Conservation (phyloP, 1,139 yeast genomes). For the Magnusiomyces ingens region DNA sequence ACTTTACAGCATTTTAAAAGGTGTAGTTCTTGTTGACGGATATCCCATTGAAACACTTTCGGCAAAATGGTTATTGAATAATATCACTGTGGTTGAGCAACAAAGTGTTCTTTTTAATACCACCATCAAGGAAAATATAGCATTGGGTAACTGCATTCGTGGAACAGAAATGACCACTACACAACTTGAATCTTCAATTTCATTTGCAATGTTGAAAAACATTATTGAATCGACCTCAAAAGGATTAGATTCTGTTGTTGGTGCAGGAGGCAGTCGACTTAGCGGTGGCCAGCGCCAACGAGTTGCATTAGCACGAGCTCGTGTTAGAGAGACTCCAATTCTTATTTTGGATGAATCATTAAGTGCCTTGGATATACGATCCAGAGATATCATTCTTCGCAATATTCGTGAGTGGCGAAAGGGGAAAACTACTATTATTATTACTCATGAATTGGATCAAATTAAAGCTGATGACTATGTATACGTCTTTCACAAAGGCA, state of each 20-base stretch:
- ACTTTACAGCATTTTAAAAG: constrained; percentile 45
- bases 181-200: constrained; percentile 42
- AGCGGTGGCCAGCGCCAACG: constrained; percentile 93
- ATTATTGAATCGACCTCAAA: constrained; percentile 40
- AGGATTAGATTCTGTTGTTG: constrained; percentile 50
- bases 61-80: constrained; percentile 49
- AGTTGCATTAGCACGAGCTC: constrained; percentile 77
- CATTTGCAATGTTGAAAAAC: constrained; percentile 43
- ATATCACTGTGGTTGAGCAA: constrained; percentile 70
- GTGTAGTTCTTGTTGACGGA: constrained; percentile 53
- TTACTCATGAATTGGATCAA: constrained; percentile 68
- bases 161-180: constrained; percentile 26
- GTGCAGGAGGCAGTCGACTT: constrained; percentile 43
- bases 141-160: constrained; percentile 35
- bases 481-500: constrained; percentile 53
- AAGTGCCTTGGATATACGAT: constrained; percentile 63
- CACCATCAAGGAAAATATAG: constrained; percentile 56
- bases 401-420: constrained; percentile 54
- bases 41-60: constrained; percentile 40
- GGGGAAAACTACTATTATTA: constrained; percentile 66
- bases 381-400: constrained; percentile 41
- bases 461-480: constrained; percentile 52
- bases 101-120: constrained; percentile 57
- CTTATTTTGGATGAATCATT: constrained; percentile 79
- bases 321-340: constrained; percentile 61